Percentiles rank a stretch among this genome's conserved stretches.
These are phyloP conservation scores for Pseudoneurospora amorphoporcata DNA, from an alignment of 495 filamentous ascomycete species.

Conservation along the genomic window DNA sequence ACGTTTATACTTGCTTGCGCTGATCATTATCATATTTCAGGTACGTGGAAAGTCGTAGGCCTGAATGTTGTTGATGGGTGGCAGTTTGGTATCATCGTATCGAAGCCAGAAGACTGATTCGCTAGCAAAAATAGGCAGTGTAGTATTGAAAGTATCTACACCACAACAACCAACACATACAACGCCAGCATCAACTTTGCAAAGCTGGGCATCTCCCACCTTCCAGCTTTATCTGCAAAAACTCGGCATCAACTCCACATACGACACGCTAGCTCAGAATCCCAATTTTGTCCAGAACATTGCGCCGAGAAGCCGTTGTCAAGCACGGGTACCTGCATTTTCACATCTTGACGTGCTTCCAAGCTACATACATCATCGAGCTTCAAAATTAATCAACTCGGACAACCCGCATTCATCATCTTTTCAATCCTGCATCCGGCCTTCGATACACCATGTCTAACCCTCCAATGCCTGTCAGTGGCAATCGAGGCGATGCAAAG, in stretches of 20 bases:
- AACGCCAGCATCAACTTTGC: background rate
- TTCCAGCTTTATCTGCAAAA: background rate
- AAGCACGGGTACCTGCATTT: background rate
- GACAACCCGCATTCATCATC: background rate
- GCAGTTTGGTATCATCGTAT: background rate
- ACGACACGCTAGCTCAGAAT: background rate
- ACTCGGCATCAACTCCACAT: background rate
- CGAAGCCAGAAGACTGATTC: background rate
- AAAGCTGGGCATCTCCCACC: background rate
- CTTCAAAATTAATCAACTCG: background rate
- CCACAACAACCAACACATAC: background rate
- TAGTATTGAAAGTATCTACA: background rate
- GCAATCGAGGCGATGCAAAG: constrained; percentile 13
- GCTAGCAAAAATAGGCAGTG: background rate
- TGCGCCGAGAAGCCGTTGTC: background rate
- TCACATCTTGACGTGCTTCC: background rate
- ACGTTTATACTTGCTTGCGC: background rate
- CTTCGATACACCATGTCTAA: constrained; percentile 3
- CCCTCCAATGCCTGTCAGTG: constrained; percentile 7
- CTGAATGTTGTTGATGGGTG: background rate
- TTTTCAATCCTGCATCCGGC: background rate
- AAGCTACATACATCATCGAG: background rate
- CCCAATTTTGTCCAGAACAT: background rate
- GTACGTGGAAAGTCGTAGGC: background rate
- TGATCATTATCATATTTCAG: background rate